Percentiles rank a stretch among this genome's conserved stretches.
These are phyloP conservation scores for Candida neerlandica DNA, from an alignment of 1,139 yeast genomes.

Conservation along the genomic window DNA sequence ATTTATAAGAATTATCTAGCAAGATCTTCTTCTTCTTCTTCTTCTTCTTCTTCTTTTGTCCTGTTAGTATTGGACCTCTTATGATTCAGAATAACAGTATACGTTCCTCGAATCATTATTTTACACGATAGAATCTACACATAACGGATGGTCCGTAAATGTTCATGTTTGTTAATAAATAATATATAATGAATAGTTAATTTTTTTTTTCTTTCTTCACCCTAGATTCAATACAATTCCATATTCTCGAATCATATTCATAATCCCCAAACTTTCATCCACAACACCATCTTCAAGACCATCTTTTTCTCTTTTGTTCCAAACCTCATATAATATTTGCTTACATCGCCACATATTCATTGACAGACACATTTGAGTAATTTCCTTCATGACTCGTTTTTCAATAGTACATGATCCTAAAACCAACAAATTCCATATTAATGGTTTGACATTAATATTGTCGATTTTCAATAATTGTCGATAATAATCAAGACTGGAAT, in stretches of 20 bases:
- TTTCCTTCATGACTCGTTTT: slow-evolving; percentile 18
- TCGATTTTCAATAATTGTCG: slow-evolving; percentile 25
- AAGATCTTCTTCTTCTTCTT: too few species aligned
- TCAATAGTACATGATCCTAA: slow-evolving; percentile 44
- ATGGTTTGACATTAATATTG: slow-evolving; percentile 27
- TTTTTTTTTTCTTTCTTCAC: slow-evolving; percentile 7
- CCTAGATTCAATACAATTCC: slow-evolving; percentile 45
- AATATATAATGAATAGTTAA: neutral
- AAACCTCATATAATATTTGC: slow-evolving; percentile 55
- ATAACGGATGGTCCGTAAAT: neutral
- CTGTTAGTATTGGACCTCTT: too few species aligned
- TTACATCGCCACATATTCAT: slow-evolving; percentile 55
- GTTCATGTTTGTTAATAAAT: neutral
- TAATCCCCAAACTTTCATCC: slow-evolving; percentile 45
- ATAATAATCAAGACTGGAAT: slow-evolving; percentile 33
- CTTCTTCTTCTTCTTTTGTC: too few species aligned
- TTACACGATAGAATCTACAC: too few species aligned
- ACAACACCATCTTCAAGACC: slow-evolving; percentile 42
- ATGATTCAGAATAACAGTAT: too few species aligned
- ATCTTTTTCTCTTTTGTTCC: slow-evolving; percentile 40
- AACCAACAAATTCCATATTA: slow-evolving; percentile 52
- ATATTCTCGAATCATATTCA: slow-evolving; percentile 60
- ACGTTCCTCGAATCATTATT: too few species aligned
- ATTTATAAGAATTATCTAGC: too few species aligned
- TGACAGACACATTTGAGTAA: slow-evolving; percentile 9